A percentile compares a stretch with the other conserved stretches of the same genome.
These are phyloP conservation scores for Paecilomyces fulvus DNA, from an alignment of 2,329 filamentous ascomycete genomes.

Conservation along the genomic window DNA sequence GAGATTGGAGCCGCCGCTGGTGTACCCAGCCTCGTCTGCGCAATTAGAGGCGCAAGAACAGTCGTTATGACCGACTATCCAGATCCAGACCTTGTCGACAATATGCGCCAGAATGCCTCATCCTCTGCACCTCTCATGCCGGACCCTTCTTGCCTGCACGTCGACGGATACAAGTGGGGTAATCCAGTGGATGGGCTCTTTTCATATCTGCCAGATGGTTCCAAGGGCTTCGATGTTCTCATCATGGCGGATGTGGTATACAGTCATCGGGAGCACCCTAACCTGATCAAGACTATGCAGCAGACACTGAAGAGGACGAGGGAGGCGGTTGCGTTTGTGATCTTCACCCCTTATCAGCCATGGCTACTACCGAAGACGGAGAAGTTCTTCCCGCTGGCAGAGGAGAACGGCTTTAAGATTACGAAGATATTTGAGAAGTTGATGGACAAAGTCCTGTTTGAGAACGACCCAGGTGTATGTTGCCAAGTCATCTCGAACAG, in stretches of 20 bases:
- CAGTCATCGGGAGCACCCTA: conserved; percentile 77
- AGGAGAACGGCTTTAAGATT: conserved; percentile 62
- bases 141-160: conserved; percentile 41
- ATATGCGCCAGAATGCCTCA: conserved; percentile 66
- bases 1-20: conserved; percentile 87
- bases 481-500: neutral
- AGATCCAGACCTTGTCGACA: conserved; percentile 71
- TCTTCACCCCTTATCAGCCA: conserved; percentile 89
- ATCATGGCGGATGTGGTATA: conserved; percentile 86
- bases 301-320: conserved; percentile 52
- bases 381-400: conserved; percentile 72
- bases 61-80: conserved; percentile 82
- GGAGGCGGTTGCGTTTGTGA: conserved; percentile 65
- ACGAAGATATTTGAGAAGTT: conserved; percentile 72
- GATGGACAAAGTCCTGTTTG: conserved; percentile 82
- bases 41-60: conserved; percentile 59
- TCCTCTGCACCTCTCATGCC: conserved; percentile 42
- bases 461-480: conserved; percentile 68
- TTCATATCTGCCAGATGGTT: conserved; percentile 42
- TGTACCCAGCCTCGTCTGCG: conserved; percentile 70
- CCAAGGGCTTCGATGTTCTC: conserved; percentile 61
- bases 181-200: conserved; percentile 52
- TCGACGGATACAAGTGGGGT: conserved; percentile 79
- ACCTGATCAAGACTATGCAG: conserved; percentile 64
- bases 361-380: conserved; percentile 83